Percentiles rank a stretch among this genome's conserved stretches.
phyloP scores from a whole-genome alignment of 2,329 filamentous ascomycete genomes.

The Aspergillus felis region DNA sequence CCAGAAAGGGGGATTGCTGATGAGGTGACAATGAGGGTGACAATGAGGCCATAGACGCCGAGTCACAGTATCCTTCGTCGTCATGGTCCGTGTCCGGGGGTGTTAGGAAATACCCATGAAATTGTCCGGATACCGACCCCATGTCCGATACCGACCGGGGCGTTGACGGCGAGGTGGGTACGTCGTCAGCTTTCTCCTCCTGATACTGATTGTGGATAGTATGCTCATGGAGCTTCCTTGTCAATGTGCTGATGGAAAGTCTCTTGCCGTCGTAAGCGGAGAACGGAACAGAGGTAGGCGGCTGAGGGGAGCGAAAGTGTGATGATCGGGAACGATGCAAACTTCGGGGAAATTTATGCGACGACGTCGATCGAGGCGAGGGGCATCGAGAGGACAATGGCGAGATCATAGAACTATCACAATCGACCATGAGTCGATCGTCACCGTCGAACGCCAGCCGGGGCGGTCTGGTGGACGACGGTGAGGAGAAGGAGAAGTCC shows the following conservation, averaged over 20 bases:
- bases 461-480: constrained; percentile 28
- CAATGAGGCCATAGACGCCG: constrained; percentile 59
- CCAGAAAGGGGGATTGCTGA: constrained; percentile 24
- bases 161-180: not conserved
- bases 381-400: constrained; percentile 42
- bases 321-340: constrained; percentile 30
- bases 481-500: constrained; percentile 40
- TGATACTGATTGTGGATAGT: constrained; percentile 27
- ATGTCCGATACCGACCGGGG: not conserved
- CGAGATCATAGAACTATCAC: constrained; percentile 36
- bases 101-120: constrained; percentile 30
- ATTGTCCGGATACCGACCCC: constrained; percentile 1
- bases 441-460: constrained; percentile 29
- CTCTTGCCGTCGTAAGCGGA: constrained; percentile 38
- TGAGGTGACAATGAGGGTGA: constrained; percentile 45
- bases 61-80: constrained; percentile 42
- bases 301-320: constrained; percentile 31
- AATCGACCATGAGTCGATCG: constrained; percentile 33
- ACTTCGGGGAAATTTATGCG: constrained; percentile 28
- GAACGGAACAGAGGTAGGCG: constrained; percentile 43
- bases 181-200: constrained; percentile 12
- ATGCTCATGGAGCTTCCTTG: constrained; percentile 40
- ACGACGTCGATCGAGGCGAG: constrained; percentile 31
- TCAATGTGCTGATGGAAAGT: constrained; percentile 39
- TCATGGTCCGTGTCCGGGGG: constrained; percentile 38